phyloP scores from a whole-genome alignment of 202 grass and related monocot species.

The Carex sylvatica region DNA sequence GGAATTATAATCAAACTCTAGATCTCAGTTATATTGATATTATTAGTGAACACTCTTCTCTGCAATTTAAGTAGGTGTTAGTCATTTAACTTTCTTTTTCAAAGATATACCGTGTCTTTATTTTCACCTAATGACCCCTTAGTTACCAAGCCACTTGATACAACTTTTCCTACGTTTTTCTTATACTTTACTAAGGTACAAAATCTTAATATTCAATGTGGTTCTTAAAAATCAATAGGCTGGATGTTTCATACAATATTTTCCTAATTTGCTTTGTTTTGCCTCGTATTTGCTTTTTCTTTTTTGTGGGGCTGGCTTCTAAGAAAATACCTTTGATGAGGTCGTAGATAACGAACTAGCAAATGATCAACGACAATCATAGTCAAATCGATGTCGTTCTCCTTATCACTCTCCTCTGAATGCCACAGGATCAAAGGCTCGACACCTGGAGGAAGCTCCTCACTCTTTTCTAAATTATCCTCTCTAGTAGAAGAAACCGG shows the following conservation, averaged over 20 bases:
- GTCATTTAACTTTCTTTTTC: not conserved
- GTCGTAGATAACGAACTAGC: conserved; percentile 79
- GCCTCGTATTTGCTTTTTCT: not conserved
- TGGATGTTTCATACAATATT: not conserved
- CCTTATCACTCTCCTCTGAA: conserved; percentile 50
- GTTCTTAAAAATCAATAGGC: not conserved
- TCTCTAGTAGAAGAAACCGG: conserved; percentile 34
- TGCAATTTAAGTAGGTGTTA: too few relatives aligned
- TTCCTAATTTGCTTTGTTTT: not conserved
- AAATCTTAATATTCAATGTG: not conserved
- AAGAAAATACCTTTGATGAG: conserved; percentile 76
- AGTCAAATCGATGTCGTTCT: conserved; percentile 41
- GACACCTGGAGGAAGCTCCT: conserved; percentile 75
- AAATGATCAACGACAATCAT: conserved; percentile 68
- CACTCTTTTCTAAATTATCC: conserved; percentile 48
- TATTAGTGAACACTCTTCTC: not conserved
- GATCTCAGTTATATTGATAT: not conserved
- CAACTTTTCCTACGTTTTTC: not conserved
- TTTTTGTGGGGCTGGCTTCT: not conserved
- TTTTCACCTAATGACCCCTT: not conserved
- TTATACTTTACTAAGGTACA: not conserved
- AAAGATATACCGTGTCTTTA: not conserved
- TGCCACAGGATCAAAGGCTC: conserved; percentile 94
- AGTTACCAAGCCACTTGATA: not conserved
- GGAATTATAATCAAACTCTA: not conserved